Conservation (phyloP, 1,284 basidiomycete species). For the Rhodotorula sp. region DNA sequence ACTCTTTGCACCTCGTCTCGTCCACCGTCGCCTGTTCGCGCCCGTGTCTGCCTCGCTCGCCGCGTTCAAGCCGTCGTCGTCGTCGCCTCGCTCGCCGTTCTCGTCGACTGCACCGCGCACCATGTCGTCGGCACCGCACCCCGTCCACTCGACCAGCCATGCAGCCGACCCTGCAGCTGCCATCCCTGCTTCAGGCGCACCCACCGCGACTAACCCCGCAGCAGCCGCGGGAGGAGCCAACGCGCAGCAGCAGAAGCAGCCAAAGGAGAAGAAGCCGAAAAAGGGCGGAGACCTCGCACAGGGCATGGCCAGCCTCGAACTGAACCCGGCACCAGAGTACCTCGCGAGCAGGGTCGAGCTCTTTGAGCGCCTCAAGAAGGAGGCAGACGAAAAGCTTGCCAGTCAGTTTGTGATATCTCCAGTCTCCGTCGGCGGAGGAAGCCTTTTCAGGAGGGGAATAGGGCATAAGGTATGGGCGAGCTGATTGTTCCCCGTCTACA, state of each 20-base stretch:
- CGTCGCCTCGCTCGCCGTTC: neutral
- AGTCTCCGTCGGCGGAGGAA: too few relatives aligned
- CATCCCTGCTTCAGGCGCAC: slow-evolving; percentile 2
- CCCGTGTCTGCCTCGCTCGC: neutral
- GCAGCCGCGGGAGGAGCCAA: neutral
- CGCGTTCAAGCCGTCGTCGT: neutral
- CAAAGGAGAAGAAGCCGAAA: slow-evolving; percentile 35
- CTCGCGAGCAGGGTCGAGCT: slow-evolving; percentile 86
- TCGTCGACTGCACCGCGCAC: slow-evolving; percentile 1
- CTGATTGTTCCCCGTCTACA: slow-evolving; percentile 44
- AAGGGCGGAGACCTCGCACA: slow-evolving; percentile 42
- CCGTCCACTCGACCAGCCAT: slow-evolving; percentile 48
- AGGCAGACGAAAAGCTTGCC: slow-evolving; percentile 77
- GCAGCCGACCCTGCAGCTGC: slow-evolving; percentile 38
- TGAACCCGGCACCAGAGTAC: slow-evolving; percentile 79
- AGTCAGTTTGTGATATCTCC: slow-evolving; percentile 53
- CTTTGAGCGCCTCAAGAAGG: slow-evolving; percentile 83
- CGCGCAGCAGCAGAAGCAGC: slow-evolving; percentile 17
- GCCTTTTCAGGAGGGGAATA: too few relatives aligned
- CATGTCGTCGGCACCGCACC: slow-evolving; percentile 47
- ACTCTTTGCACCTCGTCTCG: neutral
- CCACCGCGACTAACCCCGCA: neutral
- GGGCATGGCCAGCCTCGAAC: slow-evolving; percentile 52
- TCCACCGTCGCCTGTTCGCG: neutral
- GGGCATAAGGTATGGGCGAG: too few relatives aligned